phyloP scores from a whole-genome alignment of 2,329 filamentous ascomycete genomes.

The Aspergillus quadricinctus region DNA sequence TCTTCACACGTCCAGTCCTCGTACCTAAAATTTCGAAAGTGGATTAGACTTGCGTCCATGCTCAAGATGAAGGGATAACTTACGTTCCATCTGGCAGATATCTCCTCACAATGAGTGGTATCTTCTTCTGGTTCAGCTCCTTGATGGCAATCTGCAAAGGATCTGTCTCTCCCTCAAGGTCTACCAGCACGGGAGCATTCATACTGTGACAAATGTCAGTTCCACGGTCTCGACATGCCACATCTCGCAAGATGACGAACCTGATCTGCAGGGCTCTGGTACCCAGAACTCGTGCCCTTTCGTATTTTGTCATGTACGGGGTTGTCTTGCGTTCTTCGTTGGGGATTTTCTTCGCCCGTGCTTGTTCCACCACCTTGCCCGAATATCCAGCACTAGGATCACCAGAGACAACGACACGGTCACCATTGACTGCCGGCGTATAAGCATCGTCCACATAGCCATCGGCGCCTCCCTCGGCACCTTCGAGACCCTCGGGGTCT shows the following conservation, averaged over 20 bases:
- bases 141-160: constrained; percentile 96
- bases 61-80: constrained; percentile 32
- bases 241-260: constrained; percentile 46
- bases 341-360: constrained; percentile 79
- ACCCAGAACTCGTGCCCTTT: constrained; percentile 86
- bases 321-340: constrained; percentile 86
- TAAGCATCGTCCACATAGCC: constrained; percentile 49
- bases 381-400: constrained; percentile 47
- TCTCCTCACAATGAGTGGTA: constrained; percentile 87
- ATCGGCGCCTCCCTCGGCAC: constrained; percentile 50
- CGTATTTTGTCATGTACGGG: constrained; percentile 99
- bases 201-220: constrained; percentile 56
- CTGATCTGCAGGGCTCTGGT: constrained; percentile 94
- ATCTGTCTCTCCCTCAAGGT: constrained; percentile 96
- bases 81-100: constrained; percentile 97
- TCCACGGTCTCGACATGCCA: neutral
- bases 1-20: constrained; percentile 99
- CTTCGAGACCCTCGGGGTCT: constrained; percentile 52
- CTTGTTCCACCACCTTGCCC: constrained; percentile 54
- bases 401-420: constrained; percentile 42
- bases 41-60: constrained; percentile 2
- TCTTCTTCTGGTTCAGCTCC: constrained; percentile 97
- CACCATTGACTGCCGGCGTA: constrained; percentile 35
- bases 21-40: constrained; percentile 57
- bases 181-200: constrained; percentile 94